These are phyloP conservation scores for Sicyos baderoa DNA, from an alignment of 306 rosid genomes.

Conservation along the genomic window DNA sequence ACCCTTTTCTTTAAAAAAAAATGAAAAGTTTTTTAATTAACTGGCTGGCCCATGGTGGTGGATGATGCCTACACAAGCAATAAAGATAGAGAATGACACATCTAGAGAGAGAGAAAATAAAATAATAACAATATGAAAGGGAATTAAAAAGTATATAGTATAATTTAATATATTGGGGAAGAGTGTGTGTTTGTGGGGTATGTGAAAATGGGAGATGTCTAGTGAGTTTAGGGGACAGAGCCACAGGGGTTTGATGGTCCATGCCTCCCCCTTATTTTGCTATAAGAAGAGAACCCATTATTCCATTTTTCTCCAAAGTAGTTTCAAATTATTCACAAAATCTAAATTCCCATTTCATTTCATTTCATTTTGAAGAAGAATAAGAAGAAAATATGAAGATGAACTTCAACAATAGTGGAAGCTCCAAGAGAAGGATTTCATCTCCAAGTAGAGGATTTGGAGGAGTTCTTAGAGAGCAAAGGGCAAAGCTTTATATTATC, in stretches of 20 bases:
- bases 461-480: conserved; percentile 73
- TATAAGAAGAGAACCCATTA: conserved; percentile 36
- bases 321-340: conserved; percentile 15
- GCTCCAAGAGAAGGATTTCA: conserved; percentile 70
- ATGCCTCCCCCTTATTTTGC: conserved; percentile 26
- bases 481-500: conserved; percentile 78
- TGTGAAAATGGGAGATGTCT: conserved; percentile 42
- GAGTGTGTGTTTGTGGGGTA: conserved; percentile 33
- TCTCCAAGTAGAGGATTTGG: conserved; percentile 62
- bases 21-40: too few relatives aligned
- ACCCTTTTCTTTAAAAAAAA: too few relatives aligned
- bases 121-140: background rate
- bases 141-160: background rate
- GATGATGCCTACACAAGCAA: conserved; percentile 37
- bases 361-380: background rate
- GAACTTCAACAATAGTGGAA: conserved; percentile 49
- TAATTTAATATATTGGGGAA: background rate
- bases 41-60: conserved; percentile 45
- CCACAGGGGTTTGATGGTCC: conserved; percentile 75
- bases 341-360: background rate
- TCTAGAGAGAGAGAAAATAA: conserved; percentile 2
- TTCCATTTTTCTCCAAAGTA: conserved; percentile 1
- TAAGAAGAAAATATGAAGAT: conserved; percentile 26
- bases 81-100: conserved; percentile 35
- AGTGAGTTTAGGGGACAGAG: conserved; percentile 57